Base-by-base conservation (phyloP, 176 grass and related monocot species). In the Oryza meridionalis region DNA sequence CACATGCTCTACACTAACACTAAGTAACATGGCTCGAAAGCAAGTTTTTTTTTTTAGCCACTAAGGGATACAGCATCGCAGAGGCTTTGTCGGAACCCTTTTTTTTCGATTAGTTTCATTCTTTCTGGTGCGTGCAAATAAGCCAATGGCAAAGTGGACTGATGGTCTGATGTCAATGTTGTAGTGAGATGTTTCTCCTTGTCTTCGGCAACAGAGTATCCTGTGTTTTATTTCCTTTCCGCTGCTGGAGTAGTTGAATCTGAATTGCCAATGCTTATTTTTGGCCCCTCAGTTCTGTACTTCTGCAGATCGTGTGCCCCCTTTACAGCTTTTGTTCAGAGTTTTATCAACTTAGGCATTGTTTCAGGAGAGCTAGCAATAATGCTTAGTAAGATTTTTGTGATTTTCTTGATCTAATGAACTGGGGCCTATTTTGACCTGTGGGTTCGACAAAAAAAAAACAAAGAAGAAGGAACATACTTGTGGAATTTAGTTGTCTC, bases 161-260 rank as follows among this genome's bases (percentile, higher is more conserved):
- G 5, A 72, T 72, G 9, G 21, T 10, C 32, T 67, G 72, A 29
- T 66, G 43, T 43, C 45, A 61, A 77, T 70, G 72, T 35, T 81
- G 24, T 27, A 67, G 75, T 31, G 19, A 78, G 45, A 77, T 72
- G 32, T 55, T 82, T 77, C 9, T 85, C 16, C 13, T 65, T 82
- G 78, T 89, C 32, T 77, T 72, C 67, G 72, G 33, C 17, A 27
- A 44, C 5, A 35, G 16, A 44, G 65, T 40, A 67, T 66, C 42
- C 22, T 65, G 6, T 44, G 17, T 50, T 24, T 62, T 45, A 51
- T 66, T 66, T 32, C 8, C 6, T 37, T 58, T 78, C 71, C 42
- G 33, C 6, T 27, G 65, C 64, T 62, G 21, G 58, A 62, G 58
- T 62, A 1, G 58, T 62, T 62, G 58, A 24, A 62, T 62, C 58